Conservation (phyloP, 2,329 filamentous ascomycete genomes). For the Epichloe gansuensis region DNA sequence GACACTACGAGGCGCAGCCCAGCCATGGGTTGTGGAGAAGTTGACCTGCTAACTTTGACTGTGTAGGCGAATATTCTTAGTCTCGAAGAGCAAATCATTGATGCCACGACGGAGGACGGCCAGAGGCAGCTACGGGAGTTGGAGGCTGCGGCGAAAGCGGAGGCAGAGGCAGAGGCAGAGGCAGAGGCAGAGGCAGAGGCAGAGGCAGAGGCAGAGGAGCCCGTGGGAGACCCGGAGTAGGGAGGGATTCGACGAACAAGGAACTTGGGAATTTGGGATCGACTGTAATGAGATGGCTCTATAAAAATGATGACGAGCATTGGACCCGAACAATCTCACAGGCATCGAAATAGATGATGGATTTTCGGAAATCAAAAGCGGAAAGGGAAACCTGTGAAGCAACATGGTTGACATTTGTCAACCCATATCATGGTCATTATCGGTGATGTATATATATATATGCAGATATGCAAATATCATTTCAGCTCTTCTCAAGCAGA, state of each 20-base stretch:
- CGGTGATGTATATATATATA: too few relatives aligned
- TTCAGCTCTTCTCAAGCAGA: too few relatives aligned
- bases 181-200: constrained; percentile 5
- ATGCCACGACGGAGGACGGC: constrained; percentile 83
- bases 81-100: constrained; percentile 85
- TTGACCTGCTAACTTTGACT: not conserved
- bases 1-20: too few relatives aligned
- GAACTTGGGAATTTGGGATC: not conserved
- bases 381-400: too few relatives aligned
- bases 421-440: too few relatives aligned
- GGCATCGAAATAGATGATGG: too few relatives aligned
- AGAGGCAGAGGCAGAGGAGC: constrained; percentile 29
- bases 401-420: too few relatives aligned
- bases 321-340: too few relatives aligned
- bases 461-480: too few relatives aligned
- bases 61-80: constrained; percentile 70
- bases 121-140: constrained; percentile 66
- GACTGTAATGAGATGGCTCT: not conserved
- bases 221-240: constrained; percentile 5
- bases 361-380: too few relatives aligned
- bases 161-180: constrained; percentile 9
- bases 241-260: not conserved
- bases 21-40: not conserved
- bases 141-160: constrained; percentile 36
- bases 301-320: too few relatives aligned